Evolutionary conservation across 352 stramenopile species (phyloP).

Genomic region (Globisporangium rhizosaccharum): DNA sequence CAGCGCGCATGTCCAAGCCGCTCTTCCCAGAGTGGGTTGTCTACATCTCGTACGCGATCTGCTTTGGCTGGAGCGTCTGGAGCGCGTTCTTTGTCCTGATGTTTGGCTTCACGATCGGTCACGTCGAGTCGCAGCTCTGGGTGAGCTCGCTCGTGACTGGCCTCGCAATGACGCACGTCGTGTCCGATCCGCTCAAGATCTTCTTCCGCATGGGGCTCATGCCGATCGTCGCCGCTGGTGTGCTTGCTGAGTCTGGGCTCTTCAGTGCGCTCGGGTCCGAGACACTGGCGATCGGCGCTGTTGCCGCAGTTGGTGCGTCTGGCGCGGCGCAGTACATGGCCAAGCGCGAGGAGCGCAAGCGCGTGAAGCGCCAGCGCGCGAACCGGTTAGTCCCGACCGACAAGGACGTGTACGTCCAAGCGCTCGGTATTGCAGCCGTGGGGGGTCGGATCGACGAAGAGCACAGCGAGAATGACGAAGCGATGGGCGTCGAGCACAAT

Average conservation of each 20-base stretch:
- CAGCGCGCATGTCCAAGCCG: slow-evolving; percentile 38
- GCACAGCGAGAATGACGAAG: not conserved
- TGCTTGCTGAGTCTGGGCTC: slow-evolving; percentile 47
- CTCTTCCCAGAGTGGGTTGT: slow-evolving; percentile 73
- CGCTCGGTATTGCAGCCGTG: slow-evolving; percentile 11
- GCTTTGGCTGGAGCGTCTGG: slow-evolving; percentile 46
- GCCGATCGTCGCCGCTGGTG: slow-evolving; percentile 46
- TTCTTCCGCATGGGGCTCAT: slow-evolving; percentile 71
- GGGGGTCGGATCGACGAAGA: slow-evolving; percentile 9
- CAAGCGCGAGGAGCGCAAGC: slow-evolving; percentile 22
- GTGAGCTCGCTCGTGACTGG: slow-evolving; percentile 51
- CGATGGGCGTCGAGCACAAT: not conserved
- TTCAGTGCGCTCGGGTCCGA: slow-evolving; percentile 48
- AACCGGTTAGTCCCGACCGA: slow-evolving; percentile 28
- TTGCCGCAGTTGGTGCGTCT: slow-evolving; percentile 35
- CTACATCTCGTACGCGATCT: slow-evolving; percentile 64
- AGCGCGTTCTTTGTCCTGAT: slow-evolving; percentile 65
- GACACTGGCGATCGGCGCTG: slow-evolving; percentile 35
- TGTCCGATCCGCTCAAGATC: slow-evolving; percentile 65
- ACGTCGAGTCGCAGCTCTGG: slow-evolving; percentile 57
- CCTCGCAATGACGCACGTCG: slow-evolving; percentile 47
- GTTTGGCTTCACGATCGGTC: slow-evolving; percentile 60
- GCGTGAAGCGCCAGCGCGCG: slow-evolving; percentile 13
- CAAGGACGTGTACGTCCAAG: slow-evolving; percentile 14
- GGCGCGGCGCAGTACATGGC: slow-evolving; percentile 43